Evolutionary conservation across 441 rosid genomes (phyloP).

Genomic region (Biscutella auriculata): DNA sequence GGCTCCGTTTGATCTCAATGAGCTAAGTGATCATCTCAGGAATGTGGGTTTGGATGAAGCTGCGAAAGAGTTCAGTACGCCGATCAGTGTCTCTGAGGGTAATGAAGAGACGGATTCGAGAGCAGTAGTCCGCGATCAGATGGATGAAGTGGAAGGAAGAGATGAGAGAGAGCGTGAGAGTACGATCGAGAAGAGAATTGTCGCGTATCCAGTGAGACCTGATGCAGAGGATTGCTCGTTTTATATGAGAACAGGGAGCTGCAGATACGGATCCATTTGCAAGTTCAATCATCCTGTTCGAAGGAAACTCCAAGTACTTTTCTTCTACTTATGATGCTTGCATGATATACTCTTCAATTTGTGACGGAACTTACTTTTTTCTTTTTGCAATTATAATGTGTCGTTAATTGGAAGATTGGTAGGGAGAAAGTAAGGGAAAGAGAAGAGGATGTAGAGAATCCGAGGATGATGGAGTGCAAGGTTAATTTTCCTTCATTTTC

Average conservation of each 20-base stretch:
- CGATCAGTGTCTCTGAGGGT: conserved; percentile 18
- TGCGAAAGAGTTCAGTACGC: conserved; percentile 8
- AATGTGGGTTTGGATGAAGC: conserved; percentile 18
- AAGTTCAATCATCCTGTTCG: conserved; percentile 76
- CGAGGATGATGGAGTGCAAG: conserved; percentile 78
- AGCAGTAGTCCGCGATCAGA: no score
- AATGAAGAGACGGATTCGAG: conserved; percentile 13
- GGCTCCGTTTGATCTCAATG: conserved; percentile 14
- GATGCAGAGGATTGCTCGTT: conserved; percentile 80
- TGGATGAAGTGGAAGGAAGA: conserved; percentile 3
- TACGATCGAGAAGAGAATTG: conserved; percentile 9
- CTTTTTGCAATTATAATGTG: not conserved
- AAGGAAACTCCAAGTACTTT: conserved; percentile 53
- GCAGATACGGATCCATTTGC: conserved; percentile 72
- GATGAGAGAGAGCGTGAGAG: conserved; percentile 6
- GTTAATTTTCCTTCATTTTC: conserved; percentile 26
- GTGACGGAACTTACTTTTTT: no score
- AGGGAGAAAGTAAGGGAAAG: conserved; percentile 49
- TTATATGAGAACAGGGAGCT: conserved; percentile 58
- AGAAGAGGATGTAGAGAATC: conserved; percentile 45
- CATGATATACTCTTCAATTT: no score
- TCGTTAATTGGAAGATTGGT: conserved; percentile 30
- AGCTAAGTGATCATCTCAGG: conserved; percentile 6
- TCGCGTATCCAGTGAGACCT: conserved; percentile 53
- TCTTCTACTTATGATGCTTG: no score